phyloP scores from a whole-genome alignment of 371 early-diverging fungal species.

The Chytridium lagenaria region DNA sequence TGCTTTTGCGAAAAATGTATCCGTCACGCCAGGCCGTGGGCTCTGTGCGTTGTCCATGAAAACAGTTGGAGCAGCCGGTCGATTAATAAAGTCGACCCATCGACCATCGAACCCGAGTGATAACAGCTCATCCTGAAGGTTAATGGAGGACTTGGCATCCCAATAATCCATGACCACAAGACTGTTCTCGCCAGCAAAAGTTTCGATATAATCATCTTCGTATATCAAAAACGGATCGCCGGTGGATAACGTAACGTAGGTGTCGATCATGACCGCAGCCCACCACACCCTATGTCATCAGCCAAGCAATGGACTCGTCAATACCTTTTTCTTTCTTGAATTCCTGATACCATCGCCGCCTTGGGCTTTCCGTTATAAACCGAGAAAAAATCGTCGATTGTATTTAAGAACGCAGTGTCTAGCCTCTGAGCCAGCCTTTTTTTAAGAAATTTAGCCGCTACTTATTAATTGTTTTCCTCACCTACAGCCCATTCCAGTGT shows the following conservation, averaged over 20 bases:
- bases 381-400: constrained; percentile 29
- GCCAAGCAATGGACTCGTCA: too few species aligned
- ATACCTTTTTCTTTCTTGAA: constrained; percentile 17
- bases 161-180: not conserved
- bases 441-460: not conserved
- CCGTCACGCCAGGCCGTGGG: too few species aligned
- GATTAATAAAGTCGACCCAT: constrained; percentile 3
- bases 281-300: constrained; percentile 27
- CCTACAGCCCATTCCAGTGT: constrained; percentile 36
- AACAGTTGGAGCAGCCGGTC: not conserved
- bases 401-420: constrained; percentile 21
- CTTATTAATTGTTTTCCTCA: not conserved
- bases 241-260: constrained; percentile 21
- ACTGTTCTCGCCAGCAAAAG: not conserved
- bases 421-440: constrained; percentile 28
- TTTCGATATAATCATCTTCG: constrained; percentile 20
- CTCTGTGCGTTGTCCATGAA: not conserved
- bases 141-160: not conserved
- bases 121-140: not conserved
- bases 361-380: constrained; percentile 33
- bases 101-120: constrained; percentile 8
- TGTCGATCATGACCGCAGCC: constrained; percentile 23
- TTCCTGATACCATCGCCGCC: constrained; percentile 6
- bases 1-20: not conserved
- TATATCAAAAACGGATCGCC: constrained; percentile 9